phyloP scores from a whole-genome alignment of 2,329 filamentous ascomycete genomes.

The Fusarium gaditjirri region DNA sequence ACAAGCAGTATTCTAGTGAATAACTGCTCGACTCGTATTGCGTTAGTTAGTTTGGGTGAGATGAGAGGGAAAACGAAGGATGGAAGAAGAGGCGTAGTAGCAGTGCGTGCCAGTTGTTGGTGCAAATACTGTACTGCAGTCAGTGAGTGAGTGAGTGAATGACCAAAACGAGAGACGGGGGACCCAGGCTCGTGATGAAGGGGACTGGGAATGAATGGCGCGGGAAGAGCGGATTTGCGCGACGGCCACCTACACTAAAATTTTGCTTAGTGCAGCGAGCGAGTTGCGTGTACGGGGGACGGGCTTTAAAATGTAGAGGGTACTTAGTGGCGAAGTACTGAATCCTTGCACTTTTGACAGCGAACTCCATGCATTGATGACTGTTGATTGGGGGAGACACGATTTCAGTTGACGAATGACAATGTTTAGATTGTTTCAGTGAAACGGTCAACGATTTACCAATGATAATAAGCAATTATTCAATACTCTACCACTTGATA shows the following conservation, averaged over 20 bases:
- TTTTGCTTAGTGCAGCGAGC: constrained; percentile 14
- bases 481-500: not conserved
- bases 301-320: constrained; percentile 15
- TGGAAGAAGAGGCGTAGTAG: constrained; percentile 18
- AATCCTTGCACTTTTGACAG: constrained; percentile 6
- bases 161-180: constrained; percentile 11
- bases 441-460: not conserved
- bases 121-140: not conserved
- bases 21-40: constrained; percentile 16
- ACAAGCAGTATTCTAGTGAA: constrained; percentile 22
- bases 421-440: not conserved
- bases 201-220: constrained; percentile 19
- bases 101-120: constrained; percentile 1
- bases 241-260: constrained; percentile 21
- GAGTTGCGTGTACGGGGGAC: constrained; percentile 8
- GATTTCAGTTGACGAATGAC: constrained; percentile 1
- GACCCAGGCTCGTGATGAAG: constrained; percentile 10
- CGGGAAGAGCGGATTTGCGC: constrained; percentile 33
- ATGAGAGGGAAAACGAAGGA: constrained; percentile 27
- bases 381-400: constrained; percentile 6
- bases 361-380: not conserved
- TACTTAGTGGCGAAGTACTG: constrained; percentile 28
- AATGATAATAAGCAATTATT: not conserved
- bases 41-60: constrained; percentile 22
- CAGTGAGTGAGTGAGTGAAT: constrained; percentile 3